Conservation (phyloP, 805 yeast genomes). For the Candida methanosorbosa region DNA sequence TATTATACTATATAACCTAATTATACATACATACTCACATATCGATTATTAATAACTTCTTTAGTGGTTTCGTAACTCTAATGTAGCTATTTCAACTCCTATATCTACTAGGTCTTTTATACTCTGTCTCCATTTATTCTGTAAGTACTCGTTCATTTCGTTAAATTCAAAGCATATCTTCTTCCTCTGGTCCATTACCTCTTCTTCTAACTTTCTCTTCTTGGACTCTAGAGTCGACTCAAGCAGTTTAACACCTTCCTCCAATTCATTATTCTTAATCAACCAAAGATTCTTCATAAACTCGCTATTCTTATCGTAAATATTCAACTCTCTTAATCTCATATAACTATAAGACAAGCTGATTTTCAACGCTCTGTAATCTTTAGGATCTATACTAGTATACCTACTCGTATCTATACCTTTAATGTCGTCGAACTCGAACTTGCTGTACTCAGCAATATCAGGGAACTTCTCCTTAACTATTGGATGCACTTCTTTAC, state of each 20-base stretch:
- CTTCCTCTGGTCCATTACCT: constrained; percentile 32
- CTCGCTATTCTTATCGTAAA: constrained; percentile 10
- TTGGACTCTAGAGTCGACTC: constrained; percentile 18
- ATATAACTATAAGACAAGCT: constrained; percentile 31
- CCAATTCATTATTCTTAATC: constrained; percentile 25
- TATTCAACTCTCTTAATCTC: constrained; percentile 27
- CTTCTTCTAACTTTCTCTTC: constrained; percentile 35
- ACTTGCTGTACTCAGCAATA: too few relatives aligned
- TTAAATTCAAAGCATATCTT: constrained; percentile 32
- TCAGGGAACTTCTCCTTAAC: not conserved
- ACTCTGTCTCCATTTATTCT: constrained; percentile 43
- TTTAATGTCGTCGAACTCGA: too few relatives aligned
- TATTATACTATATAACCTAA: not conserved
- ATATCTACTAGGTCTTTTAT: constrained; percentile 29
- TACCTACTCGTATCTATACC: not conserved
- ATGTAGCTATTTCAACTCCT: constrained; percentile 25
- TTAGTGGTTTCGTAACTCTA: too few relatives aligned
- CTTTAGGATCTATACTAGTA: not conserved
- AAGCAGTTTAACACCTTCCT: constrained; percentile 19
- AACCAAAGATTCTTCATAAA: constrained; percentile 26
- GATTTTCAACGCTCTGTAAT: constrained; percentile 19
- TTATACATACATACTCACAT: not conserved
- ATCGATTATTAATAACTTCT: too few relatives aligned
- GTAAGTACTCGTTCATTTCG: constrained; percentile 35
- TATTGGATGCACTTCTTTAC: not conserved